Base-by-base conservation (phyloP, 345 rosid species). In the Aegle marmelos region DNA sequence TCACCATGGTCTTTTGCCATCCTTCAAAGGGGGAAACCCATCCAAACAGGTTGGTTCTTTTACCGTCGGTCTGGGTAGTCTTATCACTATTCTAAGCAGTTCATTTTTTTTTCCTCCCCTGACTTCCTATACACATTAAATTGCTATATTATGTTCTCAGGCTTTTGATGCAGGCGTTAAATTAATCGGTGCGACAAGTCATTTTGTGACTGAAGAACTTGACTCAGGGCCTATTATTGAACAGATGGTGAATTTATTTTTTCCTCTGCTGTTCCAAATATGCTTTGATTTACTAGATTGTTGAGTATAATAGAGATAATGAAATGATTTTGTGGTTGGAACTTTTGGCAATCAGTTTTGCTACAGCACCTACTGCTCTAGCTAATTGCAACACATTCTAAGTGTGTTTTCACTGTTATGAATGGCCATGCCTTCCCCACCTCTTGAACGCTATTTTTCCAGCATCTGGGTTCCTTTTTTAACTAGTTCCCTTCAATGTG, bases 111-210 rank as follows among this genome's bases (percentile, higher is more conserved):
- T 71, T 67, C 65, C 25, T 41, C 25, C 66, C 68, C 72, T 72
- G 57, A 68, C 71, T 68, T 73, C 69, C 53, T 34, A 64, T 62
- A 73, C 67, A 73, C 65, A 56, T 77, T 81, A 85, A 84, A 80
- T 77, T 82, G 83, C 34, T 82, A 82, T 78, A 76, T 83, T 83
- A 36, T 86, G 70, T 81, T 83, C 80, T 80, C 89, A 93, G 99
- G 99, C 99, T 84, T 96, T 91, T 87, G 97, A 96, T 79, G 94
- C 94, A 1, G 99, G 99, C 45, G 99, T 96, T 71, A 96, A 96
- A 82, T 78, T 96, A 70, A 96, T 96, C 41, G 99, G 99, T 73
- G 98, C 99, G 64, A 96, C 99, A 71, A 87, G 85, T 84, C 99
- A 96, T 85, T 93, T 95, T 70, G 97, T 96, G 76, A 91, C 97